Evolutionary conservation across 805 yeast species (phyloP), one percentile per base, ranked within the genome.

Genomic region (Wickerhamomyces rabaulensis): DNA sequence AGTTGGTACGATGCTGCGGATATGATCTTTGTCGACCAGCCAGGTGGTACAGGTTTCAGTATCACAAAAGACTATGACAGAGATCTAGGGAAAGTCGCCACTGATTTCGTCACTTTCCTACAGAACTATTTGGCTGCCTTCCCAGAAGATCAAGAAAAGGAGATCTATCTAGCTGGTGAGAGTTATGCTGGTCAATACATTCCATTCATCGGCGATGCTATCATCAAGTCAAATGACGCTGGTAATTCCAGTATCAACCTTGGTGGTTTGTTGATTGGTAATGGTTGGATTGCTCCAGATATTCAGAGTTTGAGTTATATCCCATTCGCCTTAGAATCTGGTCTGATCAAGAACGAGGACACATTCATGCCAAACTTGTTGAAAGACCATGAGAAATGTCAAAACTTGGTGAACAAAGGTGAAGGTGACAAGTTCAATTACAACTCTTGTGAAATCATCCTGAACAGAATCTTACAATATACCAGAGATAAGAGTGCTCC

Each of bases 141-240:
- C 63, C 96, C 97, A 0, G 81, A 85, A 41, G 88, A 87, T 54
- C 51, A 62, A 3, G 55, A 57, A 6, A 81, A 84, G 50, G 85
- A 87, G 25, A 68, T 94, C 2, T 79, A 81, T 52, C 65, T 94
- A 29, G 95, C 96, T 0, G 99, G 99, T 26, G 99, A 94, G 69
- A 87, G 96, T 53, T 94, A 85, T 67, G 98, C 98, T 1, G 99
- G 99, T 19, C 97, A 94, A 63, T 94, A 89, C 62, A 86, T 94
- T 45, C 98, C 99, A 0, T 87, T 85, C 63, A 78, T 91, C 49
- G 95, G 92, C 0, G 69, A 76, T 35, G 80, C 78, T 1, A 71
- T 92, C 6, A 55, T 79, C 41, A 67, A 72, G 2, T 67, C 76
- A 35, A 78, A 82, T 57, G 52, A 67, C 17, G 50, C 48, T 1